Evolutionary conservation across 2,329 filamentous ascomycete species (phyloP), one percentile per base, ranked within the genome.

Genomic region (Phyllosticta citriasiana): DNA sequence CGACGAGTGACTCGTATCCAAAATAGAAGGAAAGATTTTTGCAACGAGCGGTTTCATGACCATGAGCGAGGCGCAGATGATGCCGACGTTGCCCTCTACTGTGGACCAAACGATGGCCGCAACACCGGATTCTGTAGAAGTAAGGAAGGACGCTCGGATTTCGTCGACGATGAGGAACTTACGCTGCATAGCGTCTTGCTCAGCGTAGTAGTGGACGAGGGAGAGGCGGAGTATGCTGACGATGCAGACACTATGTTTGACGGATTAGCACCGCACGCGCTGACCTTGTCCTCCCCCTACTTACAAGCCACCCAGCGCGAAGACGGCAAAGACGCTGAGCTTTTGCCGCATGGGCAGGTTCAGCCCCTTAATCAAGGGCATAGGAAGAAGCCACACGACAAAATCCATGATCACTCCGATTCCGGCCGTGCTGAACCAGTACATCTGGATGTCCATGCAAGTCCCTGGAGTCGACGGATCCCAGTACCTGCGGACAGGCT

Each of bases 1-100:
- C 50, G 60, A 58, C 8, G 60, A 40, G 3, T 47, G 30, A 5
- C n/a, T 51, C 5, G 56, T n/a, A 4, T 55, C 60, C 3, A 82
- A 64, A 55, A 83, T 74, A 7, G 79, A 73, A 33, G 88, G 82
- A 61, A 91, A 84, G 4, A 96, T 78, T 14, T 55, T 57, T n/a
- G 14, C 55, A 7, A 62, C 7, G 50, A 62, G 26, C 4, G 91
- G 90, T 70, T 95, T 96, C 60, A 95, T 77, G 0, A 87, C 91
- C 7, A 91, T 91, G 26, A 95, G 87, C 66, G 89, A 95, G 50
- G 88, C 90, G 69, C 89, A 93, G 57, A 89, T 85, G 66, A 95
- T 89, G 16, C 89, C 90, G 2, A 93, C 80, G 65, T 94, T 92
- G 67, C 94, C 89, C 72, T 96, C 91, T 60, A 96, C 84, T 10